phyloP scores from a whole-genome alignment of 257 asterid genomes.

The Nicotiana tomentosiformis region DNA sequence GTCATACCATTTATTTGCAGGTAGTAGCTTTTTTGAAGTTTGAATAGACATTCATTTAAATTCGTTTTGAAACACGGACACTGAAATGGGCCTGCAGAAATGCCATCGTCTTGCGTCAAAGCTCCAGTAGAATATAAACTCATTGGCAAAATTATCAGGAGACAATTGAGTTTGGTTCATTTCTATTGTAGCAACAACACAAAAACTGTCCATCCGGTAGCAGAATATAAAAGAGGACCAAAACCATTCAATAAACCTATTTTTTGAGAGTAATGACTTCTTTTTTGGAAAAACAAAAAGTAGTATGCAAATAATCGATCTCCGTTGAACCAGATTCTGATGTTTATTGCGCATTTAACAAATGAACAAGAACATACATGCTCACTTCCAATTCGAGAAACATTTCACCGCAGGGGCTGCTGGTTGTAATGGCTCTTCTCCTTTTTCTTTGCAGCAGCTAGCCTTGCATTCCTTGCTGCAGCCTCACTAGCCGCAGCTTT shows the following conservation, averaged over 20 bases:
- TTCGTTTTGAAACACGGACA: too few relatives aligned
- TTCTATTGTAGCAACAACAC: background rate
- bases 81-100: background rate
- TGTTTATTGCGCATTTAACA: conserved; percentile 10
- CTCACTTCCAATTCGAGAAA: conserved; percentile 6
- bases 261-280: background rate
- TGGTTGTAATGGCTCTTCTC: conserved; percentile 96
- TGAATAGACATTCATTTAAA: too few relatives aligned
- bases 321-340: conserved; percentile 6
- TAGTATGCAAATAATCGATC: background rate
- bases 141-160: background rate
- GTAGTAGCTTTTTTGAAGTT: too few relatives aligned
- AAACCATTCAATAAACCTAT: conserved; percentile 1
- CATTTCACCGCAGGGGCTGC: conserved; percentile 69
- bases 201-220: background rate
- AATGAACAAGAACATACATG: conserved; percentile 8
- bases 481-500: conserved; percentile 88
- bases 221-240: conserved; percentile 1
- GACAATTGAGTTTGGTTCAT: background rate
- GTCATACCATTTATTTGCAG: too few relatives aligned
- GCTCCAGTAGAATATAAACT: background rate
- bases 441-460: conserved; percentile 91
- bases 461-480: conserved; percentile 83
- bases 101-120: background rate
- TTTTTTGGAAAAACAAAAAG: background rate